These are phyloP conservation scores for Paracorniculantispora psalliotae DNA, from an alignment of 2,329 filamentous ascomycete species.

Conservation along the genomic window DNA sequence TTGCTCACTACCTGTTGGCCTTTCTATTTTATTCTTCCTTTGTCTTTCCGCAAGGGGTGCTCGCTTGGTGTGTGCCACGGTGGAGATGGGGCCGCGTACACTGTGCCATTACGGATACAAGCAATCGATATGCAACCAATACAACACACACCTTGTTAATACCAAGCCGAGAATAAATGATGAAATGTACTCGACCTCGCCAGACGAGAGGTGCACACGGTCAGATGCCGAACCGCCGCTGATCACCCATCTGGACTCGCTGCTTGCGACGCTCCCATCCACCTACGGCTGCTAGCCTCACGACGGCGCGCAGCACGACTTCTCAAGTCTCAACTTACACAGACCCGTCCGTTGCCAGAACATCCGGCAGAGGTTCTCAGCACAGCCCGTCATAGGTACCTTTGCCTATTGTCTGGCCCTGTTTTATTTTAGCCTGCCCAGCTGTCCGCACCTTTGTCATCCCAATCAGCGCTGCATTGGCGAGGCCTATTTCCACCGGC, in stretches of 20 bases:
- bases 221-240: background rate
- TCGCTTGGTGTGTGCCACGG: no score
- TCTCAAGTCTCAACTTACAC: background rate
- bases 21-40: background rate
- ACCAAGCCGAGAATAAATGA: no score
- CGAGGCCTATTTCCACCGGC: slow-evolving; percentile 6
- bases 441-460: background rate
- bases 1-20: no score
- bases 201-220: no score
- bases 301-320: background rate
- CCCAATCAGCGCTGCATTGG: background rate
- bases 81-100: slow-evolving; percentile 1
- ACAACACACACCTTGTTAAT: no score
- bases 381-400: background rate
- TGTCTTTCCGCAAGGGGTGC: background rate
- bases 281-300: background rate
- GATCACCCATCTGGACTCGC: background rate
- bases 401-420: background rate
- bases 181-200: no score
- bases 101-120: no score
- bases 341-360: background rate
- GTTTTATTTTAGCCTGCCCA: background rate
- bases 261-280: no score
- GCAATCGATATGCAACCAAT: no score
- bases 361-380: background rate